A percentile compares a stretch with the other conserved stretches of the same genome.
These are phyloP conservation scores for Botryotinia narcissicola DNA, from an alignment of 2,329 filamentous ascomycete species.

Conservation along the genomic window DNA sequence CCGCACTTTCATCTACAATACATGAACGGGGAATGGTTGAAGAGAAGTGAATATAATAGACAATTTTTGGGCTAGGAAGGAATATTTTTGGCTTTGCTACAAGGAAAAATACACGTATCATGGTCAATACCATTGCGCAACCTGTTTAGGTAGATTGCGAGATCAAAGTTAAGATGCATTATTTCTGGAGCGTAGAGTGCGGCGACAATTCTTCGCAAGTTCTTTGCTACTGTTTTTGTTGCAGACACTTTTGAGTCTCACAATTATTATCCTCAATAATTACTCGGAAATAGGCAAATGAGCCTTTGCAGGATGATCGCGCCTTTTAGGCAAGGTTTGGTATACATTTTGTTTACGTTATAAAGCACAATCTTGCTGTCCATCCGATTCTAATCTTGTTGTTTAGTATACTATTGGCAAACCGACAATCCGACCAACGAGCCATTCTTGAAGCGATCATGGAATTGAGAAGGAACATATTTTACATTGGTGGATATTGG, in stretches of 20 bases:
- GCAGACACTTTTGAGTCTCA: neutral
- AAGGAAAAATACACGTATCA: neutral
- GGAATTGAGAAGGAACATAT: neutral
- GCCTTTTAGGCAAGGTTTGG: neutral
- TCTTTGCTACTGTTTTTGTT: no score
- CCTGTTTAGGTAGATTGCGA: neutral
- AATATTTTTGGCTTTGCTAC: neutral
- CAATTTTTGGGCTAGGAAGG: neutral
- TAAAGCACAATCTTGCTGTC: neutral
- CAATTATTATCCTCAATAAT: neutral
- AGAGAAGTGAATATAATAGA: neutral
- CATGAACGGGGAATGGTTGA: neutral
- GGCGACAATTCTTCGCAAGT: neutral
- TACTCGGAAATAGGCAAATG: neutral
- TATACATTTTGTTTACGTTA: neutral
- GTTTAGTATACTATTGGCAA: neutral
- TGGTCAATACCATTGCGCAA: neutral
- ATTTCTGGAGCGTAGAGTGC: neutral
- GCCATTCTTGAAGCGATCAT: neutral
- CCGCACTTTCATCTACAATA: neutral
- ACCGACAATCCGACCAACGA: fast-evolving
- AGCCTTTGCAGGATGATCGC: no score
- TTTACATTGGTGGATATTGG: neutral
- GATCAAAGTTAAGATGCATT: neutral
- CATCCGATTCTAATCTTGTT: neutral